Evolutionary conservation across 1,284 basidiomycete species (phyloP), one percentile per base, ranked within the genome.

Genomic region (Takashimella tepidaria): DNA sequence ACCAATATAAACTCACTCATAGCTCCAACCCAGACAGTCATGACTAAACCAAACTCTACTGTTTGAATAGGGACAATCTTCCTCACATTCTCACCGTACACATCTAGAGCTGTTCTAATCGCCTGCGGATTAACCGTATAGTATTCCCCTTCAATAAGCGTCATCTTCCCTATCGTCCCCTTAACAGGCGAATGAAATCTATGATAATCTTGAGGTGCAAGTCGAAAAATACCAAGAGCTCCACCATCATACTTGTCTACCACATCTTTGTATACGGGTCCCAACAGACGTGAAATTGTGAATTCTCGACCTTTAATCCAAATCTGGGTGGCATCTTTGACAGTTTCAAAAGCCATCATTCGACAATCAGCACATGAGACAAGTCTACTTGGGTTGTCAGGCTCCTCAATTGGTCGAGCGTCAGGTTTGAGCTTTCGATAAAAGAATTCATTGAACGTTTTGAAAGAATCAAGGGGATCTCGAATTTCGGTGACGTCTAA

Each of bases 261-360:
- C 51, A 87, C 81, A 21, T 80, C 78, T 54, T 83, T 82, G 71
- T 91, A 91, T 6, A 77, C 77, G 5, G 89, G 86, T 0, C 93
- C 93, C 0, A 98, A 80, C 41, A 98, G 78, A 1, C 85, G 80
- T 1, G 77, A 79, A 1, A 98, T 81, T 0, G 84, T 86, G 69
- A 98, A 98, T 62, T 96, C 91, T 22, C 91, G 84, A 0, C 95
- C 96, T 70, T 98, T 98, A 77, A 98, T 96, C 95, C 96, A 98
- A 4, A 98, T 77, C 21, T 80, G 78, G 1, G 90, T 97, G 1
- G 96, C 93, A 51, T 90, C 87, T 45, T 74, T 78, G 6, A 97
- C 84, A 0, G 83, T 86, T 67, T 88, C 85, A 72, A 98, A 98
- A 0, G 86, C 85, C 87, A 97, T 95, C 64, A 97, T 82, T 23